These are phyloP conservation scores for Acanthamoeba culbertsoni DNA, from an alignment of 208 protist genomes.

Conservation along the genomic window DNA sequence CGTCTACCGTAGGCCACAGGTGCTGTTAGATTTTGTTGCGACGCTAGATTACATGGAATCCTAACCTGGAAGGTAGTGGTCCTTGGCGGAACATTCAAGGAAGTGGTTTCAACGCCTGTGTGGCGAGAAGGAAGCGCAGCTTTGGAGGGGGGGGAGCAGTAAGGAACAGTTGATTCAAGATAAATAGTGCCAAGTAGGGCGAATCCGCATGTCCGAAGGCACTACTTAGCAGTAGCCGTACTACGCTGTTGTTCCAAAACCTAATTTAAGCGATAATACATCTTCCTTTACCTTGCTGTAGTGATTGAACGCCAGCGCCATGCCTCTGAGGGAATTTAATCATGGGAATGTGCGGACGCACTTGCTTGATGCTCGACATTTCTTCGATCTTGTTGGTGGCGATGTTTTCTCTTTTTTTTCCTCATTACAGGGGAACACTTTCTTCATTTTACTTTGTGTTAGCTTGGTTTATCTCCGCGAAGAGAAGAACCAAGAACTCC, in stretches of 20 bases:
- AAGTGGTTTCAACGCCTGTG: background rate
- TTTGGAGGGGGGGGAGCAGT: background rate
- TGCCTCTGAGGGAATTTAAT: constrained; percentile 25
- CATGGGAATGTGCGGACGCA: background rate
- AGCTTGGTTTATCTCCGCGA: background rate
- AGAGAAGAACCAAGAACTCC: no score
- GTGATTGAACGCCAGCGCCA: background rate
- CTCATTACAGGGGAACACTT: background rate
- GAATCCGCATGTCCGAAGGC: no score
- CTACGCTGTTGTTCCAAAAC: background rate
- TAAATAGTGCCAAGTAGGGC: background rate
- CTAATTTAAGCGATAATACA: background rate
- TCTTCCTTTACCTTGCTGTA: background rate
- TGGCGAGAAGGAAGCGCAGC: background rate
- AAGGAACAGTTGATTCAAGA: background rate
- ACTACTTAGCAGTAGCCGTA: no score
- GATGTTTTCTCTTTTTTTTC: background rate
- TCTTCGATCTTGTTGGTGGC: background rate
- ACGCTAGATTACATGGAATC: background rate
- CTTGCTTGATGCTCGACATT: background rate
- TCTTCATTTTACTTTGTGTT: background rate
- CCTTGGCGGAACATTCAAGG: background rate
- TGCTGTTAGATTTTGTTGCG: no score
- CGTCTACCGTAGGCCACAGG: no score
- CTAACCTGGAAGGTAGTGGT: background rate